Conservation (phyloP, 108 stramenopile genomes). For the Nitzschia inconspicua region DNA sequence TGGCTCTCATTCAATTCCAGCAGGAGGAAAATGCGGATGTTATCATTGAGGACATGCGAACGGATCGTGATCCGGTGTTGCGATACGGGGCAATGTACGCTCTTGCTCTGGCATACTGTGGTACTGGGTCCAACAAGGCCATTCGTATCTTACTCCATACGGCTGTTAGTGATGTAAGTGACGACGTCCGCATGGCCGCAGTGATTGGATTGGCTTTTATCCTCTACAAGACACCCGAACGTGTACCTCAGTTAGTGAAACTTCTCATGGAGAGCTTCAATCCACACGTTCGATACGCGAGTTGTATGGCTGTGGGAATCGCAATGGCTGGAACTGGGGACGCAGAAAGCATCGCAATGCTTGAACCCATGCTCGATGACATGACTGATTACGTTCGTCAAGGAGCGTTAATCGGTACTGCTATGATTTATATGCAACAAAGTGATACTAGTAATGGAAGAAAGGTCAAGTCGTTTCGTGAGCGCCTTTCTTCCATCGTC, state of each 20-base stretch:
- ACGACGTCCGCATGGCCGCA: conserved; percentile 98
- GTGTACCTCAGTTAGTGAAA: conserved; percentile 89
- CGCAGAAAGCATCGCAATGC: conserved; percentile 90
- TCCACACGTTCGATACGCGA: conserved; percentile 98
- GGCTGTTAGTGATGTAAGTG: conserved; percentile 97
- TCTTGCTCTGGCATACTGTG: conserved; percentile 95
- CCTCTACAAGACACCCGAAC: conserved; percentile 94
- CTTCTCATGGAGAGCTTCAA: conserved; percentile 98
- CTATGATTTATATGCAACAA: conserved; percentile 99
- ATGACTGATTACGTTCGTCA: conserved; percentile 98
- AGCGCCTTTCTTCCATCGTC: conserved; percentile 72
- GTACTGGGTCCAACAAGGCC: conserved; percentile 95
- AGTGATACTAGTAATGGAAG: conserved; percentile 75
- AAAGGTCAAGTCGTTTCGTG: conserved; percentile 87
- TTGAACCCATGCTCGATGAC: conserved; percentile 99
- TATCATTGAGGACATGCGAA: conserved; percentile 90
- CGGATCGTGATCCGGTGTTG: conserved; percentile 96
- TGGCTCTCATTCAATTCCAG: conserved; percentile 93
- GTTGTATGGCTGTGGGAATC: conserved; percentile 98
- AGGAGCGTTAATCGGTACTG: conserved; percentile 94
- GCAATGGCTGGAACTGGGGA: conserved; percentile 96
- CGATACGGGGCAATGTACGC: conserved; percentile 98
- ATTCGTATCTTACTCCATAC: conserved; percentile 95
- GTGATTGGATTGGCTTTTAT: conserved; percentile 97
- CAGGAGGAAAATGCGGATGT: conserved; percentile 97